Evolutionary conservation across 2,329 filamentous ascomycete genomes (phyloP).

Genomic region (Aspergillus sp.): DNA sequence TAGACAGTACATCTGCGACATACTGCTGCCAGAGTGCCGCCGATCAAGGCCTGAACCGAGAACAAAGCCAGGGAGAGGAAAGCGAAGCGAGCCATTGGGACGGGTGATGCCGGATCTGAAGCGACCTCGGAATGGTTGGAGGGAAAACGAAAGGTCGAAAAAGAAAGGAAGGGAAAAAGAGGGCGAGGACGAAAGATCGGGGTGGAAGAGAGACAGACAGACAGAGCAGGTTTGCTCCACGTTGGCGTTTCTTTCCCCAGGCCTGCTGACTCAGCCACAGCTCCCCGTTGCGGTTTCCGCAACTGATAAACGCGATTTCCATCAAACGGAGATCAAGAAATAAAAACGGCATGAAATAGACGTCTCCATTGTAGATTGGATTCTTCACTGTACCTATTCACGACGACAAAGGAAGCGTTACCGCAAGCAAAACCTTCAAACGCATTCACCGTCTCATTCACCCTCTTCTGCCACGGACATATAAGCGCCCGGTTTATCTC

Average conservation of each 20-base stretch:
- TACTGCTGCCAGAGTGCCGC: conserved; percentile 62
- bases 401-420: background rate
- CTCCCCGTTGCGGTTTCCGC: conserved; percentile 4
- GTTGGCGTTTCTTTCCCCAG: conserved; percentile 25
- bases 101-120: conserved; percentile 1
- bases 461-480: background rate
- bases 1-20: conserved; percentile 32
- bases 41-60: conserved; percentile 67
- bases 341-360: background rate
- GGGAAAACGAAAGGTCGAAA: conserved; percentile 19
- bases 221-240: conserved; percentile 21
- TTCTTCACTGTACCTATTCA: background rate
- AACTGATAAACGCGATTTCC: background rate
- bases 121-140: conserved; percentile 12
- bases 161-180: conserved; percentile 7
- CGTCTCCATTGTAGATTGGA: background rate
- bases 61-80: conserved; percentile 70
- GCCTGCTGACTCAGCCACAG: conserved; percentile 20
- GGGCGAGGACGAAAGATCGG: conserved; percentile 5
- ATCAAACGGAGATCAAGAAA: background rate
- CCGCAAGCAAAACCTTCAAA: background rate
- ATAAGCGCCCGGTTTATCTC: conserved; percentile 7
- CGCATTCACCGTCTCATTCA: background rate
- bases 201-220: conserved; percentile 7
- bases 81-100: conserved; percentile 71